Evolutionary conservation across 768 basidiomycete genomes (phyloP).

Genomic region (Epithele typhae): DNA sequence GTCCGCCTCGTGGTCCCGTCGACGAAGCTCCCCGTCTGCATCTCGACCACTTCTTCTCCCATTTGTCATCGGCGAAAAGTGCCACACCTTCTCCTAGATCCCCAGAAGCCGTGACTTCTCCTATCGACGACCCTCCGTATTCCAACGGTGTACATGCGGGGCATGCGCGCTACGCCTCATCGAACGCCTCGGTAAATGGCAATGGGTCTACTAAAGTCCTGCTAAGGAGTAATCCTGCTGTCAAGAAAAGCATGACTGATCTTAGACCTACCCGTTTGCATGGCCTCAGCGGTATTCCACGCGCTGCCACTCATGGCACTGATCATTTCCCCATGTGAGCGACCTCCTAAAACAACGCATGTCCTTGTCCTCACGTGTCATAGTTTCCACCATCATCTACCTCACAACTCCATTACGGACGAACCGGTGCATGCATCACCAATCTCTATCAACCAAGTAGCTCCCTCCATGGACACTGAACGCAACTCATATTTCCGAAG

Average conservation of each 20-base stretch:
- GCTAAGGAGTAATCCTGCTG: constrained; percentile 1
- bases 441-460: constrained; percentile 34
- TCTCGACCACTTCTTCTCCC: constrained; percentile 40
- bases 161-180: constrained; percentile 12
- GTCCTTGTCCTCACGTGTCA: constrained; percentile 10
- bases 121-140: constrained; percentile 51
- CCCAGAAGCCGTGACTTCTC: constrained; percentile 51
- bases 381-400: neutral
- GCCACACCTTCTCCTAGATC: constrained; percentile 40
- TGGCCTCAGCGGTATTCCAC: constrained; percentile 20
- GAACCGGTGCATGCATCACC: constrained; percentile 36
- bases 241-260: constrained; percentile 89
- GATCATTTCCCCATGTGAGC: constrained; percentile 44
- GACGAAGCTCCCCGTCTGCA: constrained; percentile 47
- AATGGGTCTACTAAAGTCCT: constrained; percentile 25
- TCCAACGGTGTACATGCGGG: constrained; percentile 39
- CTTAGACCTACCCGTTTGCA: constrained; percentile 52
- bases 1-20: constrained; percentile 24
- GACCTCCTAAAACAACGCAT: no score
- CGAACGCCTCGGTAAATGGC: constrained; percentile 6
- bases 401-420: constrained; percentile 19
- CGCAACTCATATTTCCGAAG: constrained; percentile 92
- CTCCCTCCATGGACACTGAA: constrained; percentile 68
- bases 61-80: constrained; percentile 22
- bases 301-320: constrained; percentile 30